phyloP scores from a whole-genome alignment of 345 rosid species.

The Psidium friedrichsthalianum region DNA sequence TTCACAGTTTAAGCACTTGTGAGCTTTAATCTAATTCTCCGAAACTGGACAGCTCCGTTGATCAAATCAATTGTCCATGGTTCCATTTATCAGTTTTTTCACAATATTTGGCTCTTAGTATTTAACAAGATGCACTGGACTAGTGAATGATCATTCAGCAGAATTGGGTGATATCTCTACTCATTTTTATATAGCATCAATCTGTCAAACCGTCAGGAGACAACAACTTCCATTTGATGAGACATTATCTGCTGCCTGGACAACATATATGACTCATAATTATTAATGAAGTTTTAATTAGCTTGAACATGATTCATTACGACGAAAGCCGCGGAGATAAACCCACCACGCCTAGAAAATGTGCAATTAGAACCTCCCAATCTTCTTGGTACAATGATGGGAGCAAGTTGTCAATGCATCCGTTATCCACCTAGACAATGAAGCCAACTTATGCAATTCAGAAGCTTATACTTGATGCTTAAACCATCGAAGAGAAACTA shows the following conservation, averaged over 20 bases:
- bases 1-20: not conserved
- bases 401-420: slow-evolving; percentile 73
- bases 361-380: slow-evolving; percentile 95
- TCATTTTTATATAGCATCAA: not conserved
- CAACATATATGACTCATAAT: not conserved
- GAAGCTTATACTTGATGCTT: not conserved
- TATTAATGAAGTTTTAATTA: not conserved
- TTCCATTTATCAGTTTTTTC: not conserved
- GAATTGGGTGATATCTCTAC: not conserved
- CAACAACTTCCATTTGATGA: not conserved
- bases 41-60: not conserved
- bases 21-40: not conserved
- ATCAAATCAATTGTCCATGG: not conserved
- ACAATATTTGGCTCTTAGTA: not conserved
- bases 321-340: not conserved
- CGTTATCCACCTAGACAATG: slow-evolving; percentile 65
- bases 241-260: not conserved
- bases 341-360: slow-evolving; percentile 94
- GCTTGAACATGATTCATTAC: not conserved
- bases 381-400: slow-evolving; percentile 66
- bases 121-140: not conserved
- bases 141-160: not conserved
- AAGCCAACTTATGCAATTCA: not conserved
- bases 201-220: not conserved
- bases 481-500: not conserved